Conservation (phyloP, 176 grass and related monocot genomes). For the Thalia dealbata region DNA sequence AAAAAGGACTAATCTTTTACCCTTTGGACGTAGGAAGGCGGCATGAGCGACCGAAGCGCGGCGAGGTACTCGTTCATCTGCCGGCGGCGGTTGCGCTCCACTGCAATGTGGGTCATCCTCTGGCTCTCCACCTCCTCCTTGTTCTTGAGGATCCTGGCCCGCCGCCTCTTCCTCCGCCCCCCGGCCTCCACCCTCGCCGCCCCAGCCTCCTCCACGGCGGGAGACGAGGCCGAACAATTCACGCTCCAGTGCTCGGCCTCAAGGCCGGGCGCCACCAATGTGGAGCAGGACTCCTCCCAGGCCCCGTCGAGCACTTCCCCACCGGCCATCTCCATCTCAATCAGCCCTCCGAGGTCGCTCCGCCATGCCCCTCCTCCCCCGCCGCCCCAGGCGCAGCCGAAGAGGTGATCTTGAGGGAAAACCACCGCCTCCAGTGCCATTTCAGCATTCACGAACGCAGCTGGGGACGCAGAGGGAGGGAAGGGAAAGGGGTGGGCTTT, state of each 20-base stretch:
- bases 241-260: constrained; percentile 49
- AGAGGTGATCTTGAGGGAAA: constrained; percentile 47
- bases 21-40: constrained; percentile 76
- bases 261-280: constrained; percentile 8
- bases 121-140: constrained; percentile 95
- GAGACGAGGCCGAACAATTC: constrained; percentile 23
- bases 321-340: background rate
- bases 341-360: background rate
- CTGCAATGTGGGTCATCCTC: constrained; percentile 97
- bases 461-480: background rate
- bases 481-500: background rate
- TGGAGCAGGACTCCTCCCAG: constrained; percentile 30
- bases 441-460: background rate
- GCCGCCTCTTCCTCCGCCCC: constrained; percentile 55
- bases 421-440: constrained; percentile 92
- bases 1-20: constrained; percentile 21
- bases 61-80: constrained; percentile 99
- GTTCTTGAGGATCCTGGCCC: constrained; percentile 71
- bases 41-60: constrained; percentile 85
- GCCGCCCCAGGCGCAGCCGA: constrained; percentile 26
- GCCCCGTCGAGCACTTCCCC: background rate
- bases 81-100: constrained; percentile 89
- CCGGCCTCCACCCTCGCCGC: background rate
- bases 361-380: constrained; percentile 10
- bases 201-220: background rate